Base-by-base conservation (phyloP, 2,329 filamentous ascomycete species). In the Talaromyces islandicus region DNA sequence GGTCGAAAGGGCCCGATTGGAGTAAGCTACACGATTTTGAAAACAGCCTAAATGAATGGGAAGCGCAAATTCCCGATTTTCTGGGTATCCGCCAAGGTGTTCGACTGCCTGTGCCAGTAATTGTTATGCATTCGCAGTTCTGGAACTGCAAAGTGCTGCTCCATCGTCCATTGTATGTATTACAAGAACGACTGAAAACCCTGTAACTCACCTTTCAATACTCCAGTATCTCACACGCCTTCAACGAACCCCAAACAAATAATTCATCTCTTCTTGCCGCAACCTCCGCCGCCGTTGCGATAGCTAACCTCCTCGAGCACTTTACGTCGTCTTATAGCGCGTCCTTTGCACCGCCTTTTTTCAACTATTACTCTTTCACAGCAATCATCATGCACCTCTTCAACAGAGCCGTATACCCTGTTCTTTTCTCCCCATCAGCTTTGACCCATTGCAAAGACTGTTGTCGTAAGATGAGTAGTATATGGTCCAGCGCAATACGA, bases 321-420 rank as follows among this genome's bases (percentile, higher is more conserved):
- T 62, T 62, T 29, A 62, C 57, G 24, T 60, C 60, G n/a, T 62
- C 60, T 11, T 62, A 62, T 21, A 60, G 38, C n/a, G 29, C 57
- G 6, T 53, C 41, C 5, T 62, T 60, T 32, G 57, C 60, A 6
- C 60, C 60, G 19, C 57, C 60, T 3, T 62, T 62, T 29, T 56
- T 62, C 46, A 62, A 62, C 53, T 62, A 62, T 43, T 62, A 60
- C 46, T 53, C 52, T 53, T 62, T 62, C 43, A 62, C 57, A 9
- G 60, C 60, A 5, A 60, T 53, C 19, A 61, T 61, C 24, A 59
- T 59, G 60, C 60, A 61, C 21, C 60, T 61, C 10, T 61, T 61
- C 43, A 61, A 61, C 51, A 56, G 60, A 11, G 55, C 60, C 17
- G 50, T 54, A 19, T 61, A 59, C 21, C 60, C 60, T 19, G 56